phyloP scores from a whole-genome alignment of 441 rosid species.

The Viola pubescens region DNA sequence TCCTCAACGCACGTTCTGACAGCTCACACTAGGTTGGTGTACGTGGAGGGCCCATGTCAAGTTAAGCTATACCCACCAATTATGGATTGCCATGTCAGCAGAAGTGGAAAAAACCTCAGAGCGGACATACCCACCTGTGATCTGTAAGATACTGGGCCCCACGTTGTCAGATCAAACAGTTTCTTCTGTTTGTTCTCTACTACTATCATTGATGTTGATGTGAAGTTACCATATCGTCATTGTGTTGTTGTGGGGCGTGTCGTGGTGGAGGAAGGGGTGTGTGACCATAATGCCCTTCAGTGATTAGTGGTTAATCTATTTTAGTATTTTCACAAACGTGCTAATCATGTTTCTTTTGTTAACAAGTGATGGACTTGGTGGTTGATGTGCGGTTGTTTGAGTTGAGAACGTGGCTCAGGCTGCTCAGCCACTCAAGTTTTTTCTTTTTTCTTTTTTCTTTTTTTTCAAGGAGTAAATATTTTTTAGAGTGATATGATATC shows the following conservation, averaged over 20 bases:
- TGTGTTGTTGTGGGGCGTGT: not conserved
- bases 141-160: slow-evolving; percentile 20
- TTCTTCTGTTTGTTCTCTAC: slow-evolving; percentile 25
- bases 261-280: no score
- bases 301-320: not conserved
- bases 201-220: slow-evolving; percentile 32
- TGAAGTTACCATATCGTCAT: slow-evolving; percentile 15
- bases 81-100: slow-evolving; percentile 48
- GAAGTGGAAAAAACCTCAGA: not conserved
- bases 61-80: slow-evolving; percentile 27
- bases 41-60: slow-evolving; percentile 14
- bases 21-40: slow-evolving; percentile 44
- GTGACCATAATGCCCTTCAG: slow-evolving; percentile 3
- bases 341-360: not conserved
- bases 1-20: slow-evolving; percentile 39
- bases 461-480: no score
- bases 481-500: not conserved
- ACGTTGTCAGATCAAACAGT: slow-evolving; percentile 43
- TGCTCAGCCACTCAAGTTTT: not conserved
- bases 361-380: not conserved
- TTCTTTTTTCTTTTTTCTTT: no score
- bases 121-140: slow-evolving; percentile 26
- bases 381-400: not conserved
- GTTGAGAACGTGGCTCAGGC: not conserved
- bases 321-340: not conserved